phyloP scores from a whole-genome alignment of 805 yeast genomes.

The Starmerella cellae region DNA sequence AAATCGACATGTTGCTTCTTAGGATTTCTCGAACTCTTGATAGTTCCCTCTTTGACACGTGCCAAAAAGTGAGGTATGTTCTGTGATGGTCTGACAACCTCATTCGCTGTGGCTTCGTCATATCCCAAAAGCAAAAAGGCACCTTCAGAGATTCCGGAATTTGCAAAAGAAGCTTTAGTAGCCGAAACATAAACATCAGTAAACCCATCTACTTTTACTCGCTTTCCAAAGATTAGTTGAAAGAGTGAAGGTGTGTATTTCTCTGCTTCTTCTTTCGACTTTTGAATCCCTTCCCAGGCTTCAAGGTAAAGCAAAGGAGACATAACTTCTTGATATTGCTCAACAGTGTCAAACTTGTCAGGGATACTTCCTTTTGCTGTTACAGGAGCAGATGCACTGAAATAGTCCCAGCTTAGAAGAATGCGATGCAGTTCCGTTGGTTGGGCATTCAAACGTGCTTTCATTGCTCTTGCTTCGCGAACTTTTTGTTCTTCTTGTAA shows the following conservation, averaged over 20 bases:
- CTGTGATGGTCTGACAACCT: background rate
- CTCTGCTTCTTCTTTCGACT: slow-evolving; percentile 44
- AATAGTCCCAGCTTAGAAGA: slow-evolving; percentile 68
- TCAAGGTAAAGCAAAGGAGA: slow-evolving; percentile 77
- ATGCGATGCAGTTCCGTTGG: slow-evolving; percentile 58
- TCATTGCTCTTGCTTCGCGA: slow-evolving; percentile 61
- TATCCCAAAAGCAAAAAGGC: slow-evolving; percentile 59
- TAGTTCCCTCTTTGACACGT: slow-evolving; percentile 45
- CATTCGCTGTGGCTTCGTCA: slow-evolving; percentile 30
- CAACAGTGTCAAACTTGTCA: slow-evolving; percentile 41
- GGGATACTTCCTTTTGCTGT: slow-evolving; percentile 37
- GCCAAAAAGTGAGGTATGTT: slow-evolving; percentile 50
- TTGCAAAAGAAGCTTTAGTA: slow-evolving; percentile 38
- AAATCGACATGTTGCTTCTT: slow-evolving; percentile 54
- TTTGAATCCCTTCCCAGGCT: slow-evolving; percentile 82
- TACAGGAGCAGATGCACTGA: slow-evolving; percentile 39
- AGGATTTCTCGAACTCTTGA: slow-evolving; percentile 24
- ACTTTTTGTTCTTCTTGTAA: slow-evolving; percentile 28
- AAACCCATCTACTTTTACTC: slow-evolving; percentile 73
- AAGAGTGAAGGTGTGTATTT: slow-evolving; percentile 42
- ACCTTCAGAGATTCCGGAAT: slow-evolving; percentile 50
- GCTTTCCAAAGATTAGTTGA: slow-evolving; percentile 55
- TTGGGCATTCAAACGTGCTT: slow-evolving; percentile 64
- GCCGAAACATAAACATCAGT: slow-evolving; percentile 74
- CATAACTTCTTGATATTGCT: slow-evolving; percentile 55